These are phyloP conservation scores for Mucor racemosus DNA, from an alignment of 371 early-diverging fungal species.

Conservation along the genomic window DNA sequence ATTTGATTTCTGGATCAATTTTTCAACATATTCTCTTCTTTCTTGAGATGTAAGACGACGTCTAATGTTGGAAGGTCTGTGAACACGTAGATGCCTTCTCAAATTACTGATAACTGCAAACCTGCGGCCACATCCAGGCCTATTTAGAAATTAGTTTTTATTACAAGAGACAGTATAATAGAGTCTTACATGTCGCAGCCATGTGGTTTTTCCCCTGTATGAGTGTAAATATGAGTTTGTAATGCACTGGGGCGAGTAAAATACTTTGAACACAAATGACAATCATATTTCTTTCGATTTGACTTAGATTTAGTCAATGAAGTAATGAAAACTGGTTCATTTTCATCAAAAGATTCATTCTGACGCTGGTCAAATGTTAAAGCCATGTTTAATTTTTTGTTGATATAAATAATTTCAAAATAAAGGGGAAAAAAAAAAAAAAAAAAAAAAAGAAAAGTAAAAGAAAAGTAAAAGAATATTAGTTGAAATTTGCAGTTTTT, in stretches of 20 bases:
- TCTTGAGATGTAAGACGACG: slow-evolving; percentile 33
- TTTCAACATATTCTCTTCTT: slow-evolving; percentile 31
- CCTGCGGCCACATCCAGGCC: slow-evolving; percentile 42
- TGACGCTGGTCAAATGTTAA: neutral
- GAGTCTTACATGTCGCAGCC: slow-evolving; percentile 53
- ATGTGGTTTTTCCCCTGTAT: slow-evolving; percentile 33
- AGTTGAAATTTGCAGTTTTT: neutral
- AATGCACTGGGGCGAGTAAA: slow-evolving; percentile 82
- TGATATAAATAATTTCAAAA: too few species aligned
- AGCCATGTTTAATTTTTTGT: neutral
- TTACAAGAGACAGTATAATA: neutral
- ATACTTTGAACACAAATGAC: slow-evolving; percentile 64
- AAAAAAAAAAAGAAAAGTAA: slow-evolving; percentile 1
- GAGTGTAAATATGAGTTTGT: slow-evolving; percentile 72
- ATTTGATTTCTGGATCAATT: slow-evolving; percentile 31
- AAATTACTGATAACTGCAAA: slow-evolving; percentile 51
- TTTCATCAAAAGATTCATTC: neutral
- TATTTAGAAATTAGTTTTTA: slow-evolving; percentile 3
- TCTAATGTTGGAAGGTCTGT: slow-evolving; percentile 24
- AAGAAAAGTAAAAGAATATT: neutral
- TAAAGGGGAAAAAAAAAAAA: too few species aligned
- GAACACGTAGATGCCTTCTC: slow-evolving; percentile 47
- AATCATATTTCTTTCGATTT: slow-evolving; percentile 49
- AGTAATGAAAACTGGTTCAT: neutral
- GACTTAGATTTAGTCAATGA: slow-evolving; percentile 3